phyloP scores from a whole-genome alignment of 2,329 filamentous ascomycete species.

The Hymenoscyphus albidus region DNA sequence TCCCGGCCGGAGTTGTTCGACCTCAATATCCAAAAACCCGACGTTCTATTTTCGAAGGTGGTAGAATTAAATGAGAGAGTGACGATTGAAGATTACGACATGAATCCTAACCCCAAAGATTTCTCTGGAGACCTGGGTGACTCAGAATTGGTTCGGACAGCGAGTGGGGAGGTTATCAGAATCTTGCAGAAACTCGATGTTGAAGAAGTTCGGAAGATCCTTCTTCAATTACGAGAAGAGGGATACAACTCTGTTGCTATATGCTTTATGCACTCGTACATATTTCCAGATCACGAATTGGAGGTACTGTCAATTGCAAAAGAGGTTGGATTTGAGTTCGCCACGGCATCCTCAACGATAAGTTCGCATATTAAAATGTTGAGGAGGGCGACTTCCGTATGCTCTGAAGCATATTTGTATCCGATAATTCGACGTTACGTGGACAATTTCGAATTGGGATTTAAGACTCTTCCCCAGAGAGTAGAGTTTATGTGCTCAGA shows the following conservation, averaged over 20 bases:
- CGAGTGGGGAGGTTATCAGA: slow-evolving; percentile 5
- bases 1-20: slow-evolving; percentile 88
- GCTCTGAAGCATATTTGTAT: slow-evolving; percentile 71
- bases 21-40: slow-evolving; percentile 79
- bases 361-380: slow-evolving; percentile 65
- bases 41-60: slow-evolving; percentile 79
- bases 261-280: slow-evolving; percentile 89
- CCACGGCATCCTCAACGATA: slow-evolving; percentile 67
- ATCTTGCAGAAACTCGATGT: slow-evolving; percentile 13
- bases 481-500: slow-evolving; percentile 93
- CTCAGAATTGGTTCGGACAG: slow-evolving; percentile 2
- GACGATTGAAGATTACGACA: slow-evolving; percentile 75
- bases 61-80: slow-evolving; percentile 90
- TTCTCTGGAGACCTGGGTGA: not conserved
- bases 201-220: slow-evolving; percentile 55
- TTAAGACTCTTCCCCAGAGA: slow-evolving; percentile 60
- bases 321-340: slow-evolving; percentile 78
- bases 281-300: slow-evolving; percentile 81
- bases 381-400: slow-evolving; percentile 64
- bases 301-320: slow-evolving; percentile 70
- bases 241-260: slow-evolving; percentile 76
- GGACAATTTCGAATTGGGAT: slow-evolving; percentile 72
- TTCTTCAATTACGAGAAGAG: slow-evolving; percentile 58
- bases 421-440: slow-evolving; percentile 70
- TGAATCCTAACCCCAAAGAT: slow-evolving; percentile 5